Percentiles rank a stretch among this genome's conserved stretches.
Evolutionary conservation across 75 land plant species (phyloP).

Genomic region (Sequoia sempervirens): DNA sequence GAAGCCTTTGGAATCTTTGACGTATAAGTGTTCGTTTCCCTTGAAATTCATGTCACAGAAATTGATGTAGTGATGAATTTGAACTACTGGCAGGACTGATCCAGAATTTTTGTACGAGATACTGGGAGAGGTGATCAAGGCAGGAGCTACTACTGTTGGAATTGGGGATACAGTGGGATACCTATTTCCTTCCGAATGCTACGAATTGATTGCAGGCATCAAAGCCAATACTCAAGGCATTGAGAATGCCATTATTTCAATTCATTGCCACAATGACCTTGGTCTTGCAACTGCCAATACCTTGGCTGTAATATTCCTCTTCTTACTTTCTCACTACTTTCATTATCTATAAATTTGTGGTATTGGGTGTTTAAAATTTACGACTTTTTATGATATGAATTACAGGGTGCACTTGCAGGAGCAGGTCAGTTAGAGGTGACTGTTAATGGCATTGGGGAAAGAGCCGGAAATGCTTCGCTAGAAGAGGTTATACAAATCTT

Average conservation of each 20-base stretch:
- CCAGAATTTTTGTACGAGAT: conserved; percentile 16
- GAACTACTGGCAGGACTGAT: conserved; percentile 14
- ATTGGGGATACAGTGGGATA: conserved; percentile 25
- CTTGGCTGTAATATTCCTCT: conserved; percentile 16
- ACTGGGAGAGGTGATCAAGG: conserved; percentile 25
- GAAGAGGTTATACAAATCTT: conserved; percentile 15
- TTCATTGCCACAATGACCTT: conserved; percentile 30
- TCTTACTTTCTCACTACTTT: not conserved
- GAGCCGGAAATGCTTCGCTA: conserved; percentile 24
- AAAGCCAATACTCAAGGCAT: conserved; percentile 22
- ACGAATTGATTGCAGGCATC: conserved; percentile 12
- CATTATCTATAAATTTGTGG: not conserved
- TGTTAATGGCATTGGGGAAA: conserved; percentile 22
- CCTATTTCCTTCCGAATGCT: conserved; percentile 15
- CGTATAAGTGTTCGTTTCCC: no score
- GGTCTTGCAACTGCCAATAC: conserved; percentile 37
- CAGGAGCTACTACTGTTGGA: conserved; percentile 22
- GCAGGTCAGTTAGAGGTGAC: conserved; percentile 20
- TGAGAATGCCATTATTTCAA: conserved; percentile 21
- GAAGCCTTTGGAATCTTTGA: no score
- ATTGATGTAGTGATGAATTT: no score
- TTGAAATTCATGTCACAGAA: no score
- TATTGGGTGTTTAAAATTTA: conserved; percentile 1
- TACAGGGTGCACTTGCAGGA: conserved; percentile 12
- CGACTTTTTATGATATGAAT: not conserved